Evolutionary conservation across 352 stramenopile species (phyloP).

Genomic region (Phytophthora europaea): DNA sequence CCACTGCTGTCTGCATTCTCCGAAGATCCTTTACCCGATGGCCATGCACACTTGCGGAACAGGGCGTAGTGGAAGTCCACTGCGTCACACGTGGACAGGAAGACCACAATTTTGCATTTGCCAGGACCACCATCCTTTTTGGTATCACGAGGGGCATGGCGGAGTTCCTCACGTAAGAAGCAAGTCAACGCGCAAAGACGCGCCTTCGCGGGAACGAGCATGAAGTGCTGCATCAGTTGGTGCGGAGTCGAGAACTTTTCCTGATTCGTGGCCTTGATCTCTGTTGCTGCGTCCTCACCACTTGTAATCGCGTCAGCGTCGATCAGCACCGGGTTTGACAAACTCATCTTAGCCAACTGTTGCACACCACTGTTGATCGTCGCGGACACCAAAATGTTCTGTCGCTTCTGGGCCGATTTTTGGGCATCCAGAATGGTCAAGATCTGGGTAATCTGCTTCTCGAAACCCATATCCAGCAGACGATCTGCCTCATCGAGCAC

Average conservation of each 20-base stretch:
- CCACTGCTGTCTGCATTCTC: constrained; percentile 91
- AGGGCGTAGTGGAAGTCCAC: constrained; percentile 97
- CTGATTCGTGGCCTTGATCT: constrained; percentile 32
- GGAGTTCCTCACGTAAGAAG: constrained; percentile 90
- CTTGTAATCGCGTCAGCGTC: constrained; percentile 71
- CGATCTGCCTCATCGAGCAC: constrained; percentile 99
- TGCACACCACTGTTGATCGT: constrained; percentile 90
- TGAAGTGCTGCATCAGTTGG: constrained; percentile 97
- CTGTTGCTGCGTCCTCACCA: constrained; percentile 11
- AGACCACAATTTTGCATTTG: constrained; percentile 94
- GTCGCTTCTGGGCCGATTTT: constrained; percentile 76
- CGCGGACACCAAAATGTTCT: constrained; percentile 91
- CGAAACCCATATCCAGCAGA: constrained; percentile 99
- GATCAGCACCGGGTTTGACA: constrained; percentile 77
- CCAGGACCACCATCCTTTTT: constrained; percentile 29
- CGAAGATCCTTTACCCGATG: constrained; percentile 64
- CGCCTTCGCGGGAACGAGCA: constrained; percentile 96
- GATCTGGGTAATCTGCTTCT: constrained; percentile 99
- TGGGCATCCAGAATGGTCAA: constrained; percentile 95
- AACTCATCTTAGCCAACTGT: constrained; percentile 86
- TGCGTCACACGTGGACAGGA: constrained; percentile 97
- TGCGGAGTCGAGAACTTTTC: constrained; percentile 91
- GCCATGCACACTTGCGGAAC: constrained; percentile 90
- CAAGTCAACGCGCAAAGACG: constrained; percentile 93
- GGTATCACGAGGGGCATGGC: constrained; percentile 40